Percentiles rank a stretch among this genome's conserved stretches.
Conservation (phyloP, 1,284 basidiomycete genomes). For the Cutaneotrichosporon sp. region DNA sequence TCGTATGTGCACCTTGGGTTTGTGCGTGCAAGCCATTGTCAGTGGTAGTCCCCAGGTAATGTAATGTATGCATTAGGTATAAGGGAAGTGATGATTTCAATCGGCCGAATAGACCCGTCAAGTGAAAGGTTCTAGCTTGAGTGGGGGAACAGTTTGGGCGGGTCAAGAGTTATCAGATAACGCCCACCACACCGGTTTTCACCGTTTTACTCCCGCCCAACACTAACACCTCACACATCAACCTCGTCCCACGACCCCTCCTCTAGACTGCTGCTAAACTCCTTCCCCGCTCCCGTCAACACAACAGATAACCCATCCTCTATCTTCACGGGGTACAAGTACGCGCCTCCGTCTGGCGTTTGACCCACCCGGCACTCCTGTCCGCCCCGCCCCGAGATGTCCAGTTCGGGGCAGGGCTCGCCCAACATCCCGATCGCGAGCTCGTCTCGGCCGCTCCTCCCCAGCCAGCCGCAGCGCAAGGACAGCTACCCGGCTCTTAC, state of each 20-base stretch:
- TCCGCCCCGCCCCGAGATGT: constrained; percentile 8
- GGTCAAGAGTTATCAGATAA: constrained; percentile 22
- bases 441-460: constrained; percentile 8
- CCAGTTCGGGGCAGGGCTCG: constrained; percentile 6
- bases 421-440: constrained; percentile 9
- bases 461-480: constrained; percentile 16
- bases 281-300: not conserved
- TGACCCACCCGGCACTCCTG: not conserved
- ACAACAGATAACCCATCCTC: not conserved
- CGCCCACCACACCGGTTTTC: constrained; percentile 4
- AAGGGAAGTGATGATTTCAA: not conserved
- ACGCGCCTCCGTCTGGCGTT: not conserved
- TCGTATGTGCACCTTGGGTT: not conserved
- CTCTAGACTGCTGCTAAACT: not conserved
- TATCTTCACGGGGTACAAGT: not conserved
- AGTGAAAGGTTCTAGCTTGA: no score
- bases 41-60: no score
- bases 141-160: constrained; percentile 1
- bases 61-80: no score
- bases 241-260: no score
- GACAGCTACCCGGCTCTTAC: constrained; percentile 29
- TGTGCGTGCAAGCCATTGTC: not conserved
- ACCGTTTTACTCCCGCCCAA: constrained; percentile 7
- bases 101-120: not conserved
- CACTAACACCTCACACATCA: not conserved